Base-by-base conservation (phyloP, 179 eudicot genomes). In the Camellia oleifera region DNA sequence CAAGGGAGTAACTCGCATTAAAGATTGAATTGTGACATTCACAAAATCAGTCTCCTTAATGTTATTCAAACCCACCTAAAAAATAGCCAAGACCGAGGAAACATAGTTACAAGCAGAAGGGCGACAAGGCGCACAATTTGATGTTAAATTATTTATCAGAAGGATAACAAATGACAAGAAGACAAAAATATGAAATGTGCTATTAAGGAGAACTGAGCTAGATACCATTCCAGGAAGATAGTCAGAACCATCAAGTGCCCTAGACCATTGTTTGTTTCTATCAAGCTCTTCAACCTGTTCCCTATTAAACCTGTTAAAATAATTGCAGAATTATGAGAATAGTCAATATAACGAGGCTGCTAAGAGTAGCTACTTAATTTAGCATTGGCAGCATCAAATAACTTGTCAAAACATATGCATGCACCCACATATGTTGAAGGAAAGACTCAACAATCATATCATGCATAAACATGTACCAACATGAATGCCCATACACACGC, bases 201-300 rank as follows among this genome's bases (percentile, higher is more conserved):
- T 69, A 50, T 58, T 17, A 48, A 20, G 46, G 67, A 18, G 64
- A 73, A 63, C 42, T 54, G 18, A 60, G 26, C 15, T 0, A 73
- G 15, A 52, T 89, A 95, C 99, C 97, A 92, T 87, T 84, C 98
- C 99, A 83, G 99, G 99, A 74, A 96, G 96, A 83, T 96, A 96
- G 82, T 96, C 95, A 52, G 99, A 94, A 15, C 97, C 99, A 92
- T 96, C 98, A 89, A 95, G 98, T 75, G 99, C 99, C 85, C 98
- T 90, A 50, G 99, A 87, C 99, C 98, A 94, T 57, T 90, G 92
- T 83, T 87, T 89, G 82, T 87, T 92, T 81, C 74, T 88, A 81
- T 96, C 98, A 85, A 93, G 74, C 80, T 85, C 91, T 56, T 82
- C 85, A 82, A 96, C 97, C 82, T 96, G 96, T n/a, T 86, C 88